Evolutionary conservation across 257 asterid species (phyloP), one percentile per base, ranked within the genome.

Genomic region (Thymus mandschuricus): DNA sequence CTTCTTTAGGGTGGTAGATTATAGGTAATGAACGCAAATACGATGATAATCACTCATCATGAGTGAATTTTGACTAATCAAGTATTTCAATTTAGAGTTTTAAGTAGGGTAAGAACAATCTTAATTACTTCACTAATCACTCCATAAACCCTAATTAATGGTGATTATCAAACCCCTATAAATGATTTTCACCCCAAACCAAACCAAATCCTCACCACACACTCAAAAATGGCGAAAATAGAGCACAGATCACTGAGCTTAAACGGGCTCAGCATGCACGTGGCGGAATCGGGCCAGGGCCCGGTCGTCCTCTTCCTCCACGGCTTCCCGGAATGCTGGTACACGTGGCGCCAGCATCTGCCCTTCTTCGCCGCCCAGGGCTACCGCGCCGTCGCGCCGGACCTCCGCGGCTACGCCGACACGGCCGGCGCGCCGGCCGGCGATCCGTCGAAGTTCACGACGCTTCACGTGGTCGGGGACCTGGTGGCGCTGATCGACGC

Each of bases 301-400:
- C 96, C 97, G 3, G 44, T 77, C n/a, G 78, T 89, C 81, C 83
- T 92, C 49, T 85, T 92, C 81, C 85, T 91, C 81, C 96, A 87
- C 75, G 96, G 96, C 29, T 91, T 91, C 84, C 97, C 97, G 0
- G 92, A 89, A 13, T 83, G 82, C 72, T 92, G 97, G 96, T 92
- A 81, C 88, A 78, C 96, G 11, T 92, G 96, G 96, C 84, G 96
- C 44, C 94, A 87, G 79, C 97, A 92, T 80, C 79, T 92, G 76
- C 13, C 50, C 43, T 87, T 78, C 87, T 64, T 91, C 68, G 88
- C 97, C 48, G 49, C 67, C 72, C 85, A 70, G 8, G 91, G 95
- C 33, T 80, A 77, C 81, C 86, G 87, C 1, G 95, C 87, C 1
- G 76, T 89, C 29, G 93, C 97, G 5, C 93, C 95, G 27, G 95